These are phyloP conservation scores for Cryptococcus maquisensis DNA, from an alignment of 1,284 basidiomycete genomes.

Conservation along the genomic window DNA sequence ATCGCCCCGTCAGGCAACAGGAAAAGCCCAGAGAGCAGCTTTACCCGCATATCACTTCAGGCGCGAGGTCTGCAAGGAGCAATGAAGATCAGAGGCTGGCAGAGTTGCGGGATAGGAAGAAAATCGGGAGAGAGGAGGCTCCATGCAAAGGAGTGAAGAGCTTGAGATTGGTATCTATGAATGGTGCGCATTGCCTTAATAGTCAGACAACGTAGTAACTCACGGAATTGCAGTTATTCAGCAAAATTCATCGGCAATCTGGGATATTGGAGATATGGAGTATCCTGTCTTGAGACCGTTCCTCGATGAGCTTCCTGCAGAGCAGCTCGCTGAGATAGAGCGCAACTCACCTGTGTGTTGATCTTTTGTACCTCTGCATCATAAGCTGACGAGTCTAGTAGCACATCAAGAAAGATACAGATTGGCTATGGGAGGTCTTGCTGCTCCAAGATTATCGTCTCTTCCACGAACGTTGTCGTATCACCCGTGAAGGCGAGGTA, in stretches of 20 bases:
- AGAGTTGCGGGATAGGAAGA: conserved; percentile 16
- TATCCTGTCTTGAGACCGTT: conserved; percentile 31
- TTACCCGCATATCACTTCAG: neutral
- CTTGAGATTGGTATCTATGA: conserved; percentile 13
- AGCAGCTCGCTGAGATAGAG: conserved; percentile 38
- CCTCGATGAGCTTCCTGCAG: conserved; percentile 30
- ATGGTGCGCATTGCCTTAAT: conserved; percentile 9
- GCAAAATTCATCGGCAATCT: conserved; percentile 26
- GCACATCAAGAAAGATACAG: conserved; percentile 42
- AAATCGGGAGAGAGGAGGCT: neutral
- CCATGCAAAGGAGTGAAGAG: conserved; percentile 9
- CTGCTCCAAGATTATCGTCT: conserved; percentile 33
- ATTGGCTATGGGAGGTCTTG: conserved; percentile 44
- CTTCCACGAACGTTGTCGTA: conserved; percentile 28
- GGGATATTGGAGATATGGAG: conserved; percentile 38
- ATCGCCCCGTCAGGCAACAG: neutral
- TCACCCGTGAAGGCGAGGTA: conserved; percentile 22
- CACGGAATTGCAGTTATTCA: conserved; percentile 22
- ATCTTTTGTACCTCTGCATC: neutral
- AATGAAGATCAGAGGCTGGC: conserved; percentile 12
- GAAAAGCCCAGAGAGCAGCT: neutral
- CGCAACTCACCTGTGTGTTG: conserved; percentile 24
- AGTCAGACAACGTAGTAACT: neutral
- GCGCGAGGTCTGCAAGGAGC: neutral
- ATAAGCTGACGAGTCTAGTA: conserved; percentile 4